Evolutionary conservation across 345 rosid genomes (phyloP), one percentile per base, ranked within the genome.

Genomic region (Isatis tinctoria): DNA sequence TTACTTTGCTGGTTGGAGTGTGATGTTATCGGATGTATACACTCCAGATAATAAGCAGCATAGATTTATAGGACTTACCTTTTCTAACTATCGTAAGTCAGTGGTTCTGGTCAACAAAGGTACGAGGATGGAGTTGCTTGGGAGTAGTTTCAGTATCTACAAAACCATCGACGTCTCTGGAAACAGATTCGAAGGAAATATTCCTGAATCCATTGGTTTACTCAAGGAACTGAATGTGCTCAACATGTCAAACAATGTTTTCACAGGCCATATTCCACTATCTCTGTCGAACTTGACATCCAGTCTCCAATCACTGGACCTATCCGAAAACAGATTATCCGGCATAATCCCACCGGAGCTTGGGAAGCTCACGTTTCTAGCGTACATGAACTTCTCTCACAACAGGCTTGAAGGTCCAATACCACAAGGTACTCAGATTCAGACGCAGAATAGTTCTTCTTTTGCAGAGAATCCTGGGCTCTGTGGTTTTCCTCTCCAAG

Each of bases 1-100:
- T 26, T 74, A 65, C 67, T 74, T 74, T 57, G 22, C 4, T 4
- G 20, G 64, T 65, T 74, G 78, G 72, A 27, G n/a, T 17, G 66
- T 24, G n/a, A 65, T 73, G 71, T 66, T 41, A 33, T 66, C 60
- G 0, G 10, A n/a, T 44, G 20, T 16, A 16, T 44, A 44, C 49
- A n/a, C 8, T 18, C 10, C 16, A n/a, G 49, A 18, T 44, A 10
- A 44, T 44, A n/a, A 18, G 4, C 49, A n/a, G 49, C 7, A 44
- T 44, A 44, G 49, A 20, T 44, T 44, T 44, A n/a, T 18, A n/a
- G 49, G 49, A n/a, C 9, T n/a, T 44, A 18, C 10, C 20, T n/a
- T n/a, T 6, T 18, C 49, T 3, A n/a, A 44, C 49, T 44, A 44
- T 16, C 49, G 20, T 16, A 18, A 20, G 26, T 47, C 52, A 3